Percentiles rank a stretch among this genome's conserved stretches.
phyloP scores from a whole-genome alignment of 371 early-diverging fungal species.

The Polyrhizophydium stewartii region DNA sequence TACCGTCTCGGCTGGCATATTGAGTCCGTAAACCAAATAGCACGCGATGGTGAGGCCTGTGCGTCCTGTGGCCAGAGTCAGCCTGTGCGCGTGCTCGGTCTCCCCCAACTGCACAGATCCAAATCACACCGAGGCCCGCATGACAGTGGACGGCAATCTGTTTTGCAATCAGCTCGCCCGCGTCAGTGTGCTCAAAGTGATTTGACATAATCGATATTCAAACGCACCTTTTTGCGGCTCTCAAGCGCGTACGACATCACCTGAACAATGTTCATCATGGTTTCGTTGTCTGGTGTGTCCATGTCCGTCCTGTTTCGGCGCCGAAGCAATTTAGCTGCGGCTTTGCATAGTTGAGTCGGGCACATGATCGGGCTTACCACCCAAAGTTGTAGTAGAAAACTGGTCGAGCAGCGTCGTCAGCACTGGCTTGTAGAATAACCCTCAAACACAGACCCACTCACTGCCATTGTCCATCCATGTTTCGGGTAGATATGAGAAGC shows the following conservation, averaged over 20 bases:
- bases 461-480: constrained; percentile 32
- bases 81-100: no score
- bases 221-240: constrained; percentile 22
- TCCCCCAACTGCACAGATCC: no score
- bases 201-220: no score
- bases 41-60: constrained; percentile 48
- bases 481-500: constrained; percentile 40
- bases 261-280: constrained; percentile 37
- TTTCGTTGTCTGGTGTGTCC: constrained; percentile 32
- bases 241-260: constrained; percentile 32
- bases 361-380: constrained; percentile 17
- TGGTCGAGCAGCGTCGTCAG: not conserved
- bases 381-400: constrained; percentile 43
- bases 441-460: constrained; percentile 2
- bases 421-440: not conserved
- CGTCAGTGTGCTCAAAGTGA: no score
- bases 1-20: constrained; percentile 23
- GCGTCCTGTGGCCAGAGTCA: no score
- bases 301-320: constrained; percentile 24
- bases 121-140: constrained; percentile 36
- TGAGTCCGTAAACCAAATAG: constrained; percentile 30
- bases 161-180: no score
- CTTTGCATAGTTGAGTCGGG: not conserved
- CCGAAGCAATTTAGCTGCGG: not conserved
- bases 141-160: constrained; percentile 48